Conservation (phyloP, 495 filamentous ascomycete species). For the Penicillium coprophilum region DNA sequence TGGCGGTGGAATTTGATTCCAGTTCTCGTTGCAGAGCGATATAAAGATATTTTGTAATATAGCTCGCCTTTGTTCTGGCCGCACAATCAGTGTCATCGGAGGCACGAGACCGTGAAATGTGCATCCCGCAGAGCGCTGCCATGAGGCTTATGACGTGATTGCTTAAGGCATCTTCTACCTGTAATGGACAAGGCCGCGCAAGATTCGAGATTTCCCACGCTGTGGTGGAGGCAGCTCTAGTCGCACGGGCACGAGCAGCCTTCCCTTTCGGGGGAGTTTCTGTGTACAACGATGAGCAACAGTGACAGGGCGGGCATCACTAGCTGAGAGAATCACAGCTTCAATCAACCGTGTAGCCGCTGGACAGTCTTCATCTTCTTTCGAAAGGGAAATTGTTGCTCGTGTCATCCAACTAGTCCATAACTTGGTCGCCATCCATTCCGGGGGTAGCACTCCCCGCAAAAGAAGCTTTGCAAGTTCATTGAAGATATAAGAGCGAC, state of each 20-base stretch:
- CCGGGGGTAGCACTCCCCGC: slow-evolving; percentile 39
- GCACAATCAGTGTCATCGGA: slow-evolving; percentile 11
- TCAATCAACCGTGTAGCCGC: slow-evolving; percentile 43
- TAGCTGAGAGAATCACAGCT: slow-evolving; percentile 37
- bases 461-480: slow-evolving; percentile 42
- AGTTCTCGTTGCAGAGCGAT: slow-evolving; percentile 31
- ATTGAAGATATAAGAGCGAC: slow-evolving; percentile 38
- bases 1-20: slow-evolving; percentile 8
- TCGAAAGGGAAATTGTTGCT: slow-evolving; percentile 45
- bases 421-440: slow-evolving; percentile 49
- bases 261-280: not conserved
- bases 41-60: slow-evolving; percentile 29
- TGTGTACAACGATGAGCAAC: not conserved
- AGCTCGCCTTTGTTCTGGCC: slow-evolving; percentile 28
- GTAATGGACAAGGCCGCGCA: slow-evolving; percentile 36
- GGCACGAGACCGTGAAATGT: slow-evolving; percentile 38
- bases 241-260: slow-evolving; percentile 12
- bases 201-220: not conserved
- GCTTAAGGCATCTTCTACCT: slow-evolving; percentile 44
- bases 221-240: slow-evolving; percentile 21
- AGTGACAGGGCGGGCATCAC: slow-evolving; percentile 16
- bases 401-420: slow-evolving; percentile 47
- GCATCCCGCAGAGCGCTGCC: slow-evolving; percentile 45
- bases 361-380: slow-evolving; percentile 34
- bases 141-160: slow-evolving; percentile 46